These are phyloP conservation scores for Ganoderma leucocontextum DNA, from an alignment of 1,284 basidiomycete genomes.

Conservation along the genomic window DNA sequence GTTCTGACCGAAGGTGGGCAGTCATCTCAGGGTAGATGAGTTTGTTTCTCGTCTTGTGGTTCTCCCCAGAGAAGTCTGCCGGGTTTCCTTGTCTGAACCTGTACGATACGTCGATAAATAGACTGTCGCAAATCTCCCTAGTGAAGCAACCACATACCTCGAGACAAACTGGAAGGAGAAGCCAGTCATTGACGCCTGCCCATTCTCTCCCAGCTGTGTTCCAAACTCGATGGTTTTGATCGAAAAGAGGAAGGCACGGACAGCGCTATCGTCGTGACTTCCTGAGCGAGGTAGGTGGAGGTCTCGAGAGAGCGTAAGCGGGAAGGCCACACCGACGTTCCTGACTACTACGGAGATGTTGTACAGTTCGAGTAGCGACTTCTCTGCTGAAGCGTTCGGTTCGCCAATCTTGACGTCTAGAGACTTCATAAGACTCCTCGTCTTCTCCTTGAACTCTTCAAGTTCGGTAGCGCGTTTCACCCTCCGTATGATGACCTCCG, in stretches of 20 bases:
- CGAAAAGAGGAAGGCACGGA: slow-evolving; percentile 86
- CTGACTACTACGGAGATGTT: slow-evolving; percentile 70
- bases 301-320: slow-evolving; percentile 66
- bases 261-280: slow-evolving; percentile 49
- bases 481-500: slow-evolving; percentile 76
- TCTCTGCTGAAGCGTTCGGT: slow-evolving; percentile 44
- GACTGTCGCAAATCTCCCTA: slow-evolving; percentile 11
- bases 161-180: slow-evolving; percentile 88
- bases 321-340: slow-evolving; percentile 88
- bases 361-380: slow-evolving; percentile 74
- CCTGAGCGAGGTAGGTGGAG: slow-evolving; percentile 53
- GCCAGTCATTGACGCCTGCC: slow-evolving; percentile 74
- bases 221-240: slow-evolving; percentile 78
- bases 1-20: slow-evolving; percentile 74
- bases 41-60: slow-evolving; percentile 77
- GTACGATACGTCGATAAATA: slow-evolving; percentile 14
- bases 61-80: slow-evolving; percentile 76
- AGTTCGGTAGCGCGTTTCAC: slow-evolving; percentile 81
- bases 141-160: slow-evolving; percentile 53
- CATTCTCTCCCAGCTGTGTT: slow-evolving; percentile 80
- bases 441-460: slow-evolving; percentile 84
- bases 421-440: slow-evolving; percentile 73
- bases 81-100: slow-evolving; percentile 81
- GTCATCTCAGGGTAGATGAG: slow-evolving; percentile 85
- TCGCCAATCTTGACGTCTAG: slow-evolving; percentile 69